These are phyloP conservation scores for apple (Malus domestica) DNA, from an alignment of 306 rosid genomes.

Conservation along the genomic window ASM211411v1 NC_041803.1:3944501-3945000, in stretches of 20 bases:
- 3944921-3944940: neutral
- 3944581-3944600: constrained; percentile 70
- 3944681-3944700: constrained; percentile 61
- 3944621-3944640: constrained; percentile 65
- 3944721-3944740: constrained; percentile 52
- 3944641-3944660: constrained; percentile 5
- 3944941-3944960: neutral
- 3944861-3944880: constrained; percentile 27
- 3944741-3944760: constrained; percentile 84
- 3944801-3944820: constrained; percentile 46
- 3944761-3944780: constrained; percentile 45
- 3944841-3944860: constrained; percentile 47
- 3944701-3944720: constrained; percentile 53
- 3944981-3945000: constrained; percentile 13
- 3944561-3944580: constrained; percentile 79
- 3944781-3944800: constrained; percentile 58
- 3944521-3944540: constrained; percentile 29
- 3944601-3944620: constrained; percentile 80
- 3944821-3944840: constrained; percentile 21
- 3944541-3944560: constrained; percentile 50
- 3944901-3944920: neutral
- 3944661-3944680: constrained; percentile 52
- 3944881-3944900: neutral
- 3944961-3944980: neutral
- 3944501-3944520: constrained; percentile 9